These are phyloP conservation scores for Syzygium syzygioides DNA, from an alignment of 441 rosid species.

Conservation along the genomic window DNA sequence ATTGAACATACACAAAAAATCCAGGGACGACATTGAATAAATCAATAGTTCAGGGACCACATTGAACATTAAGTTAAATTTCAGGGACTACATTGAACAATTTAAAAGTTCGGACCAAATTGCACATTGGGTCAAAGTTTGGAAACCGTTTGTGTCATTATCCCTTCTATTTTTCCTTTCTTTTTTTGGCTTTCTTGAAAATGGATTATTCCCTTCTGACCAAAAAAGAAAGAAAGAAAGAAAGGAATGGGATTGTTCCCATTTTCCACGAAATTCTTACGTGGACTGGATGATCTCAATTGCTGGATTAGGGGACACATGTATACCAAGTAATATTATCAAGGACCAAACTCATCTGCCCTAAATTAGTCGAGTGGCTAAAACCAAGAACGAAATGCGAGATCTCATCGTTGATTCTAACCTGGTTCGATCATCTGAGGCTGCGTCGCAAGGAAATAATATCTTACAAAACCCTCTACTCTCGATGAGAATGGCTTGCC, in stretches of 20 bases:
- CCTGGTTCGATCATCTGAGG: fast-evolving
- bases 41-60: no score
- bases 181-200: not conserved
- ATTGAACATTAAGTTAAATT: no score
- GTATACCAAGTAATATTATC: fast-evolving
- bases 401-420: fast-evolving
- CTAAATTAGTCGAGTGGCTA: fast-evolving
- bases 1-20: no score
- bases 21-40: no score
- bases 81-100: no score
- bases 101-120: no score
- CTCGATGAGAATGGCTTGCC: not conserved
- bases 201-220: not conserved
- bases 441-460: no score
- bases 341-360: fast-evolving
- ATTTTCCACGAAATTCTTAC: not conserved
- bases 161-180: fast-evolving
- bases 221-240: no score
- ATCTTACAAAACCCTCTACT: not conserved
- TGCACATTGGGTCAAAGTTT: no score
- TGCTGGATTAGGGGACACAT: no score
- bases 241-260: not conserved
- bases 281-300: not conserved
- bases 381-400: fast-evolving
- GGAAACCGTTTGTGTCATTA: fast-evolving